phyloP scores from a whole-genome alignment of 1,284 basidiomycete genomes.

The Rugosomyces carneus region DNA sequence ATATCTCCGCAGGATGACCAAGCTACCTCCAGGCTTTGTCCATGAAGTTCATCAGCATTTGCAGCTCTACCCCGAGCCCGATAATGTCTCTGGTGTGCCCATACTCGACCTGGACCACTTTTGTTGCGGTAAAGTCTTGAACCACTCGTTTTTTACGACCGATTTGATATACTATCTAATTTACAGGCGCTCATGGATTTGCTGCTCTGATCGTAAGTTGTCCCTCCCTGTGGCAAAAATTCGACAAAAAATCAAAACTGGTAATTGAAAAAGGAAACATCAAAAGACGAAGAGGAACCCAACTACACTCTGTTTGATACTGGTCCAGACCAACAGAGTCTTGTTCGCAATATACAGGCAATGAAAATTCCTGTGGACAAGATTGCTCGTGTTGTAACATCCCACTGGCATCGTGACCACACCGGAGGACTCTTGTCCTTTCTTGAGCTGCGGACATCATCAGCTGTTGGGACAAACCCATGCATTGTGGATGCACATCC shows the following conservation, averaged over 20 bases:
- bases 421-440: constrained; percentile 68
- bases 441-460: constrained; percentile 32
- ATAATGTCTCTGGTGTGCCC: constrained; percentile 55
- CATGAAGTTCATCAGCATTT: constrained; percentile 68
- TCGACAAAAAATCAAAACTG: too few relatives aligned
- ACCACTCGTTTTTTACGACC: neutral
- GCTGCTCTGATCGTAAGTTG: constrained; percentile 64
- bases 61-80: constrained; percentile 40
- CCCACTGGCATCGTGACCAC: constrained; percentile 84
- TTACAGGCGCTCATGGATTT: constrained; percentile 73
- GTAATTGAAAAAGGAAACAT: constrained; percentile 46
- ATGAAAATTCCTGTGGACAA: constrained; percentile 49
- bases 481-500: constrained; percentile 72
- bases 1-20: constrained; percentile 55
- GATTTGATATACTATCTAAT: neutral
- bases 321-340: constrained; percentile 68
- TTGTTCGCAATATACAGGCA: constrained; percentile 63
- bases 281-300: constrained; percentile 35
- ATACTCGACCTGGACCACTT: constrained; percentile 68
- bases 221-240: too few relatives aligned
- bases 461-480: constrained; percentile 1
- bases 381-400: constrained; percentile 62
- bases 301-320: constrained; percentile 72
- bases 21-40: constrained; percentile 70
- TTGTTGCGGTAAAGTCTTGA: constrained; percentile 54